These are phyloP conservation scores for Argentina anserina DNA, from an alignment of 306 rosid species.

Conservation along the genomic window DNA sequence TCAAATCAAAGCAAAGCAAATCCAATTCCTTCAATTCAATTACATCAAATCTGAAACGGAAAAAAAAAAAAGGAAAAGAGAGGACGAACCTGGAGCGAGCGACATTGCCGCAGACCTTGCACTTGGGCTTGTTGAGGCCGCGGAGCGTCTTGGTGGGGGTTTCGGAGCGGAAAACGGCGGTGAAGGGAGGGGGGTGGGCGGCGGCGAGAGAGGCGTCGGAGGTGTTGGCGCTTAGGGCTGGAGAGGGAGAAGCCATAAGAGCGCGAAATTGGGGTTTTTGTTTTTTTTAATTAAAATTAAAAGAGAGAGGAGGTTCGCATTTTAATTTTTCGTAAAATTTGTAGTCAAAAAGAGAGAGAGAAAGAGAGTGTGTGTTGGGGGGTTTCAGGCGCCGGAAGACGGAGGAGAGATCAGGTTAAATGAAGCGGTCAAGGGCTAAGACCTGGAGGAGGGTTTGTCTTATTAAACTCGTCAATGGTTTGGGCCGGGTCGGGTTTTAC, in stretches of 20 bases:
- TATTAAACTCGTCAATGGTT: not conserved
- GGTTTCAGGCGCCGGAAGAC: conserved; percentile 2
- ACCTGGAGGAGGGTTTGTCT: not conserved
- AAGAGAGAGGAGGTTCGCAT: not conserved
- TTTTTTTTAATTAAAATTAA: too few species aligned
- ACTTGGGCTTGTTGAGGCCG: conserved; percentile 67
- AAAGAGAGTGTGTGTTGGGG: not conserved
- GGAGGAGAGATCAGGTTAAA: not conserved
- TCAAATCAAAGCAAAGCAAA: not conserved
- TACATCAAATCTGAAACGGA: not conserved
- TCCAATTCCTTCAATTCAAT: not conserved
- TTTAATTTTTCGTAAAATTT: not conserved
- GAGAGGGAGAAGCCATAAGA: conserved; percentile 46
- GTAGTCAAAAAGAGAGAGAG: not conserved
- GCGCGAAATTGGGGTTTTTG: conserved; percentile 3
- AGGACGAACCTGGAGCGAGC: conserved; percentile 94
- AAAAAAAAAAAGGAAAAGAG: not conserved
- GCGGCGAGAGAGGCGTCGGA: conserved; percentile 15
- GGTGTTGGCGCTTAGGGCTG: conserved; percentile 28
- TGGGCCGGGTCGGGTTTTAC: not conserved
- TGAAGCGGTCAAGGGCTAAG: not conserved
- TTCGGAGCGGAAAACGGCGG: conserved; percentile 34
- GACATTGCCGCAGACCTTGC: conserved; percentile 90
- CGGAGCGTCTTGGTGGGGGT: conserved; percentile 61
- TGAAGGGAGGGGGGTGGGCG: conserved; percentile 14